phyloP scores from a whole-genome alignment of 306 rosid genomes.

The Cyclanthera cordifolia region DNA sequence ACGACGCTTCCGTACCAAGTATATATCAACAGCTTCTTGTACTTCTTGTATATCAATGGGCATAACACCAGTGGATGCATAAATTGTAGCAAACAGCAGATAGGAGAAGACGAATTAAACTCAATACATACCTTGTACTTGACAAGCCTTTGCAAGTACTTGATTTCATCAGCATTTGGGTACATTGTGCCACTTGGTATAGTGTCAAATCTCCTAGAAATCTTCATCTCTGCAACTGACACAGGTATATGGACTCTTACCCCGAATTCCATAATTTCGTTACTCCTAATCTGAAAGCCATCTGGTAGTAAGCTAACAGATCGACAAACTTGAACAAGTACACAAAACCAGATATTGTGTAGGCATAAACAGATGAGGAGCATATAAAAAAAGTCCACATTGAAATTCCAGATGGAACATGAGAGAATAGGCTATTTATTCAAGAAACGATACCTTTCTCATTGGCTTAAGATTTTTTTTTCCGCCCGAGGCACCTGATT shows the following conservation, averaged over 20 bases:
- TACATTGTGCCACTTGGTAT: constrained; percentile 84
- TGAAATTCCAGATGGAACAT: background rate
- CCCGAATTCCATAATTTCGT: constrained; percentile 63
- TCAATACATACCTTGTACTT: constrained; percentile 58
- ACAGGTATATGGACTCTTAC: constrained; percentile 53
- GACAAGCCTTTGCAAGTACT: constrained; percentile 83
- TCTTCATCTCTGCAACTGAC: constrained; percentile 63
- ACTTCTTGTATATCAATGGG: background rate
- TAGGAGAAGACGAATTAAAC: constrained; percentile 9
- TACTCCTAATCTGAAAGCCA: constrained; percentile 58
- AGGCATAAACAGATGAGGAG: background rate
- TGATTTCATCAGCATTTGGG: constrained; percentile 93
- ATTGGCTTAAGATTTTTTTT: constrained; percentile 26
- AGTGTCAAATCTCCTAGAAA: constrained; percentile 77
- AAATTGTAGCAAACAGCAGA: constrained; percentile 8
- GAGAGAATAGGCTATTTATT: background rate
- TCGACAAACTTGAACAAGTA: constrained; percentile 16
- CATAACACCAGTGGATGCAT: constrained; percentile 1
- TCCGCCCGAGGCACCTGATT: constrained; percentile 17
- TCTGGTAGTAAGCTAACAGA: constrained; percentile 16
- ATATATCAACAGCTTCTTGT: background rate
- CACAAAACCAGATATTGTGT: background rate
- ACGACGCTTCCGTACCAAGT: background rate
- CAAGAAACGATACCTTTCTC: constrained; percentile 44
- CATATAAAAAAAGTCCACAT: background rate